Conservation (phyloP, 2,329 filamentous ascomycete species). For the Talaromyces verruculosus region DNA sequence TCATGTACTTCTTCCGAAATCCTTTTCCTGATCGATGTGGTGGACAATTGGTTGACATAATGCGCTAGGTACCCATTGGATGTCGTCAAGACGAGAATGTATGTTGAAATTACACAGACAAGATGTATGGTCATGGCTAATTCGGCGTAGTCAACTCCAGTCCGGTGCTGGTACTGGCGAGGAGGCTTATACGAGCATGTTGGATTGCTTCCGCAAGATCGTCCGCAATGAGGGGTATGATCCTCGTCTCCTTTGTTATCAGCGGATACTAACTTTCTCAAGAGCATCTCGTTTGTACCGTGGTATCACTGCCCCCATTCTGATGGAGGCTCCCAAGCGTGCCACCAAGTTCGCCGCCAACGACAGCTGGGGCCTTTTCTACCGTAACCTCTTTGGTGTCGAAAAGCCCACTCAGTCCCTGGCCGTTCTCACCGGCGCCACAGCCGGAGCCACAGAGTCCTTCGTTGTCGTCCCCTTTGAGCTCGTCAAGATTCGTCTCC, state of each 20-base stretch:
- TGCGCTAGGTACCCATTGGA: constrained; percentile 87
- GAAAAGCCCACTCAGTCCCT: constrained; percentile 88
- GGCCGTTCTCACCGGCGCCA: constrained; percentile 88
- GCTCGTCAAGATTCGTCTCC: constrained; percentile 95
- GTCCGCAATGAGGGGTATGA: constrained; percentile 87
- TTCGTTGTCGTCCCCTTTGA: constrained; percentile 98
- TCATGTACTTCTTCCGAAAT: constrained; percentile 29
- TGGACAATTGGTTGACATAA: constrained; percentile 17
- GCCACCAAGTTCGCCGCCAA: constrained; percentile 99
- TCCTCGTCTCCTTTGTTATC: not conserved
- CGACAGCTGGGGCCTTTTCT: constrained; percentile 95
- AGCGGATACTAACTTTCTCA: not conserved
- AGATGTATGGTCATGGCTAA: not conserved
- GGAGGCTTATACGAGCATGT: constrained; percentile 92
- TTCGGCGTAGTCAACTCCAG: constrained; percentile 71
- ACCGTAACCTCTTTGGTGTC: constrained; percentile 80
- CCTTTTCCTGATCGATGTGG: not conserved
- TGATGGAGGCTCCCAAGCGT: constrained; percentile 96
- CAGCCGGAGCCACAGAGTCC: constrained; percentile 90
- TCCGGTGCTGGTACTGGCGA: constrained; percentile 68
- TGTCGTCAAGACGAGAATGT: constrained; percentile 97
- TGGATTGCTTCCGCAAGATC: constrained; percentile 98
- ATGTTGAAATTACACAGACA: constrained; percentile 45
- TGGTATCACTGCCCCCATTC: constrained; percentile 89
- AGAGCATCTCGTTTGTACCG: constrained; percentile 90